phyloP scores from a whole-genome alignment of 768 basidiomycete species.

The Collybia sordida region DNA sequence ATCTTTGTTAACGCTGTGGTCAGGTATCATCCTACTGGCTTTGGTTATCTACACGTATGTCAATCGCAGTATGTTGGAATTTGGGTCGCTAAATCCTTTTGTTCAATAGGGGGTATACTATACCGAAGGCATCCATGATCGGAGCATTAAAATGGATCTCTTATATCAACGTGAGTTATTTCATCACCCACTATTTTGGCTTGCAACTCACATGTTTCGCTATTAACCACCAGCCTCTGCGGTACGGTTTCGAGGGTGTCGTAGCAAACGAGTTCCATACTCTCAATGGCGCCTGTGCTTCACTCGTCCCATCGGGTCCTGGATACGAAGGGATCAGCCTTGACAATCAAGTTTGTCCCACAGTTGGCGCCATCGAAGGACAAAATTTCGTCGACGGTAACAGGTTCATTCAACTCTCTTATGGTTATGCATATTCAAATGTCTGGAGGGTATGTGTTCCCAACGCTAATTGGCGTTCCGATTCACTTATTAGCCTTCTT shows the following conservation, averaged over 20 bases:
- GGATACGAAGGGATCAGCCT: slow-evolving; percentile 57
- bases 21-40: slow-evolving; percentile 41
- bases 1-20: too few species aligned
- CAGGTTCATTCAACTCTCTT: slow-evolving; percentile 47
- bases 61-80: slow-evolving; percentile 19
- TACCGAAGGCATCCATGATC: slow-evolving; percentile 2
- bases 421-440: slow-evolving; percentile 41
- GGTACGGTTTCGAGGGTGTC: slow-evolving; percentile 73
- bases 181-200: background rate
- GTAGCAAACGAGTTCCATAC: slow-evolving; percentile 83
- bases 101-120: background rate
- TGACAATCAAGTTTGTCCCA: slow-evolving; percentile 75
- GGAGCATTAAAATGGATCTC: slow-evolving; percentile 4
- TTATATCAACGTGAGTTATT: slow-evolving; percentile 45
- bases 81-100: too few species aligned
- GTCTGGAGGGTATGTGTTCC: slow-evolving; percentile 41
- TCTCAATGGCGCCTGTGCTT: slow-evolving; percentile 57
- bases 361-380: slow-evolving; percentile 64
- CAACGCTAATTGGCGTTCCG: background rate
- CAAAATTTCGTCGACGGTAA: slow-evolving; percentile 61
- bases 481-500: background rate
- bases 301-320: slow-evolving; percentile 60
- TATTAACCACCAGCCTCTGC: slow-evolving; percentile 48
- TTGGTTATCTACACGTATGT: slow-evolving; percentile 55
- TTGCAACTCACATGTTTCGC: slow-evolving; percentile 11